These are phyloP conservation scores for Silene latifolia DNA, from an alignment of 148 eudicot species.

Conservation along the genomic window DNA sequence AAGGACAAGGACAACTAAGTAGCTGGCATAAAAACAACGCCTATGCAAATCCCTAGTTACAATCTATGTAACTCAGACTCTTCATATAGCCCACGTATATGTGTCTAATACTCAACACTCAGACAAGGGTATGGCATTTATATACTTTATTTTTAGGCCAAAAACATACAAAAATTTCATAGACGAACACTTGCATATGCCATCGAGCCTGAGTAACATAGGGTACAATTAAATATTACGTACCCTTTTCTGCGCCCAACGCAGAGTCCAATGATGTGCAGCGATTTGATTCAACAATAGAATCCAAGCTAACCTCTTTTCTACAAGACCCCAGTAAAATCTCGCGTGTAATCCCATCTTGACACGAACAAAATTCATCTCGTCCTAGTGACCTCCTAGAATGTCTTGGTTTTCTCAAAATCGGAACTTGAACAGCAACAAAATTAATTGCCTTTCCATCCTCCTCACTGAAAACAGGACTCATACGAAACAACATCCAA, in stretches of 20 bases:
- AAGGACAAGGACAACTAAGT: background rate
- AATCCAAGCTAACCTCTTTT: constrained; percentile 57
- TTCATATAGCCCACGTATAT: too few relatives aligned
- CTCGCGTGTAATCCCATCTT: constrained; percentile 35
- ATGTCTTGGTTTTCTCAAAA: constrained; percentile 38
- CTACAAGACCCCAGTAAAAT: constrained; percentile 51
- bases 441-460: constrained; percentile 74
- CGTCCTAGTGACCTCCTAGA: constrained; percentile 34
- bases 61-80: background rate
- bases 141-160: background rate
- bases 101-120: too few relatives aligned
- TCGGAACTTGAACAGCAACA: constrained; percentile 83
- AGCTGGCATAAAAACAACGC: background rate
- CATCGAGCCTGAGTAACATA: too few relatives aligned
- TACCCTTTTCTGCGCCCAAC: constrained; percentile 50
- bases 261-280: constrained; percentile 29
- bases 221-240: background rate
- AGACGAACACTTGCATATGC: too few relatives aligned
- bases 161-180: background rate
- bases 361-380: constrained; percentile 35
- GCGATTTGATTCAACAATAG: constrained; percentile 27
- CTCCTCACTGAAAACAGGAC: constrained; percentile 70
- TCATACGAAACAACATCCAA: constrained; percentile 88
- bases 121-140: too few relatives aligned
- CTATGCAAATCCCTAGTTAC: background rate